Evolutionary conservation across 192 early-diverging fungal species (phyloP).

Genomic region (Backusella circina): DNA sequence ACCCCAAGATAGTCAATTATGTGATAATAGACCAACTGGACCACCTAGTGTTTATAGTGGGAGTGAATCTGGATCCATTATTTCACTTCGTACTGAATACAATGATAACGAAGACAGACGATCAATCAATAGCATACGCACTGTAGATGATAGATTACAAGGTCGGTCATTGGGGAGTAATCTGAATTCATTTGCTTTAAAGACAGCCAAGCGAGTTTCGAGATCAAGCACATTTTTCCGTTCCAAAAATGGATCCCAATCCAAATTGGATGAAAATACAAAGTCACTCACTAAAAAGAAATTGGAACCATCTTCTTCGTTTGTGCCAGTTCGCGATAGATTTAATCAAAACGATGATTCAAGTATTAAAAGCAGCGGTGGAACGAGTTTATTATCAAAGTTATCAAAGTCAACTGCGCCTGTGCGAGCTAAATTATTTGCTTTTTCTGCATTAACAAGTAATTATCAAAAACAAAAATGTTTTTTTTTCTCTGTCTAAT

Average conservation of each 20-base stretch:
- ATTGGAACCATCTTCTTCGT: not conserved
- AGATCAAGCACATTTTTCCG: constrained; percentile 7
- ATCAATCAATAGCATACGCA: constrained; percentile 16
- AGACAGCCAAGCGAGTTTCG: constrained; percentile 11
- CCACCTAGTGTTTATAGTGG: constrained; percentile 9
- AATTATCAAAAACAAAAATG: not conserved
- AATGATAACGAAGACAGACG: constrained; percentile 21
- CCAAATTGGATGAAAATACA: not conserved
- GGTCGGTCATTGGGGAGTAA: not conserved
- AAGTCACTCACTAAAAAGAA: constrained; percentile 7
- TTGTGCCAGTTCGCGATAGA: not conserved
- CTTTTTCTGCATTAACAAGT: constrained; percentile 20
- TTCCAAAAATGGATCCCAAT: constrained; percentile 5
- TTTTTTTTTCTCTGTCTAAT: not conserved
- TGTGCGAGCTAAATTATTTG: constrained; percentile 31
- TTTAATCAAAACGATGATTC: not conserved
- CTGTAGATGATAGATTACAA: constrained; percentile 11
- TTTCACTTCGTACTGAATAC: constrained; percentile 26
- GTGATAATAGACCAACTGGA: constrained; percentile 1
- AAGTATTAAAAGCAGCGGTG: not conserved
- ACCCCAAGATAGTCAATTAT: constrained; percentile 1
- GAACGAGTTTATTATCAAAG: constrained; percentile 24
- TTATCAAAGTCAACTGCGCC: constrained; percentile 34
- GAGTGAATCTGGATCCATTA: constrained; percentile 19
- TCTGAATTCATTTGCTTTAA: constrained; percentile 6